A percentile compares a stretch with the other conserved stretches of the same genome.
Evolutionary conservation across 371 early-diverging fungal genomes (phyloP).

Genomic region (Zychaea mexicana): DNA sequence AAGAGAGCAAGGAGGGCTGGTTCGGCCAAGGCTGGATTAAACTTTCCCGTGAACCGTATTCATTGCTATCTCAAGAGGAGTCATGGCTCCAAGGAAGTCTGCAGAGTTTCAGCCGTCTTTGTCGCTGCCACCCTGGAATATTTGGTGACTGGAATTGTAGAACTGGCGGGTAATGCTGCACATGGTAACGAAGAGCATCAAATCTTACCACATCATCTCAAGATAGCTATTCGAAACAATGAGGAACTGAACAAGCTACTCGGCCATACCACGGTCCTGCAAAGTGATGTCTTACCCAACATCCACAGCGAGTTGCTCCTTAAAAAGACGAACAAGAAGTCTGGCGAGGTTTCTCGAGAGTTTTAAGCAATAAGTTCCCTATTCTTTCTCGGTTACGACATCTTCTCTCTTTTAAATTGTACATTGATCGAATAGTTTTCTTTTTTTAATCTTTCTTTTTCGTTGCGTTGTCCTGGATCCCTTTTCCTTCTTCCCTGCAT

Average conservation of each 20-base stretch:
- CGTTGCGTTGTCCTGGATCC: no score
- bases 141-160: conserved; percentile 95
- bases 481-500: no score
- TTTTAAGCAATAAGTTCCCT: no score
- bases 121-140: conserved; percentile 95
- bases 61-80: conserved; percentile 92
- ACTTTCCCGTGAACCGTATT: conserved; percentile 98
- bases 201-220: conserved; percentile 89
- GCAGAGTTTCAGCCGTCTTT: conserved; percentile 94
- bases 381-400: no score
- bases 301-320: conserved; percentile 66
- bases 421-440: no score
- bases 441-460: no score
- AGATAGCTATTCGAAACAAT: conserved; percentile 94
- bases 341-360: no score
- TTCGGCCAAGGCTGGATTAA: no score
- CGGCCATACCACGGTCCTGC: conserved; percentile 84
- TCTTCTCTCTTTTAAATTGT: no score
- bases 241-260: conserved; percentile 96
- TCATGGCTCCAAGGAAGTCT: conserved; percentile 93
- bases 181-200: conserved; percentile 95
- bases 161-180: conserved; percentile 95
- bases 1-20: no score
- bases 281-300: conserved; percentile 89
- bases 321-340: conserved; percentile 63